Base-by-base conservation (phyloP, 2,329 filamentous ascomycete genomes). In the Venturia effusa region DNA sequence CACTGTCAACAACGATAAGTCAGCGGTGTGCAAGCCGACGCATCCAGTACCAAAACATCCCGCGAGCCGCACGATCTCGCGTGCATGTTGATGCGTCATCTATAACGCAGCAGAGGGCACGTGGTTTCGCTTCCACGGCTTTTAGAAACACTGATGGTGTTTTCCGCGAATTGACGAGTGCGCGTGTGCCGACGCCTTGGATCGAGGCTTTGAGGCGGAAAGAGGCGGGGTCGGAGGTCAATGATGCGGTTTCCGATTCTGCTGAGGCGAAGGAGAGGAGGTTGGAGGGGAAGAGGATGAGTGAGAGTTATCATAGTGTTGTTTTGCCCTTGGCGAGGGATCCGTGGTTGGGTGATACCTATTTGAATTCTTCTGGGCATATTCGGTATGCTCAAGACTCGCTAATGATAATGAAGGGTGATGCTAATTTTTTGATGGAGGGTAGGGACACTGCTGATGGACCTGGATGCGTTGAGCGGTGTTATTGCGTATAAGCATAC, bases 331-430 rank as follows among this genome's bases (percentile, higher is more conserved):
- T 92, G 11, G 87, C 84, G 6, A 86, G 84, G 70, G 89, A 92
- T 70, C 87, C 88, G 61, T 92, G 87, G 87, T 77, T 92, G 15
- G 81, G 89, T 13, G 89, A 92, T 71, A 88, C 86, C 0, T 92
- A 92, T 70, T 83, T 90, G 70, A 92, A 92, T 74, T 83, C 88
- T 0, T 85, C 84, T 0, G 89, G 89, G 0, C 87, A 90, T 68
- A 88, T 92, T 68, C 81, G 86, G 80, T 83, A 55, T 34, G 32
- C 61, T 40, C 59, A 6, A 19, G 11, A 15, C 13, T 22, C 24
- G 39, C n/a, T 11, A 7, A 13, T 10, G 24, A 10, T 30, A 15
- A n/a, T 1, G 15, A 34, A 8, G 15, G 17, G 4, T 48, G 30
- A 32, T 24, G 24, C 22, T 63, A 43, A 48, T 55, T 63, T 22